Evolutionary conservation across 495 filamentous ascomycete species (phyloP).

Genomic region (Penicillium paxilli): DNA sequence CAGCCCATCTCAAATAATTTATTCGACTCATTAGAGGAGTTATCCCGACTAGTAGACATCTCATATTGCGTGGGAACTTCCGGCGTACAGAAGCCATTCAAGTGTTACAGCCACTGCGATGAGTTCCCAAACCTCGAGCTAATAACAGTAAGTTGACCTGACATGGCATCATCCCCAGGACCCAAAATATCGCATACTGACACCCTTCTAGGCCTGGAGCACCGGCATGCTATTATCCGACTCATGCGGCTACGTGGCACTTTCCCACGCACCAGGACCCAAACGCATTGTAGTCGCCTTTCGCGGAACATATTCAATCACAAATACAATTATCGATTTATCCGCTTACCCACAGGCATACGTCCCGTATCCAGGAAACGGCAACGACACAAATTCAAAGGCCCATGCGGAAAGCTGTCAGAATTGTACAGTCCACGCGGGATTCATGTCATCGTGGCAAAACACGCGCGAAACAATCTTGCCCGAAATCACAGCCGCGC

Average conservation of each 20-base stretch:
- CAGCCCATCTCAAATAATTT: slow-evolving; percentile 56
- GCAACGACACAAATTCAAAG: slow-evolving; percentile 25
- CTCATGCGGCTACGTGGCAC: slow-evolving; percentile 89
- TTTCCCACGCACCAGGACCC: slow-evolving; percentile 65
- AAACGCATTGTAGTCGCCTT: slow-evolving; percentile 86
- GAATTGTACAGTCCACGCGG: slow-evolving; percentile 89
- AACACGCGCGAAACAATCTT: slow-evolving; percentile 66
- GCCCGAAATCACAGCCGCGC: slow-evolving; percentile 53
- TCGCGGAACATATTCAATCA: slow-evolving; percentile 88
- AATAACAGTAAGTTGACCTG: slow-evolving; percentile 51
- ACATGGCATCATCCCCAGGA: no score
- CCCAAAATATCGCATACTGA: not conserved
- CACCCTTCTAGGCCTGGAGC: slow-evolving; percentile 68
- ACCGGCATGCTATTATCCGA: slow-evolving; percentile 85
- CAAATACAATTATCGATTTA: slow-evolving; percentile 87
- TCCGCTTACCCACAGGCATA: slow-evolving; percentile 88
- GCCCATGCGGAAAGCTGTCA: slow-evolving; percentile 46
- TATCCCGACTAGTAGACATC: slow-evolving; percentile 88
- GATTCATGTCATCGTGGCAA: slow-evolving; percentile 83
- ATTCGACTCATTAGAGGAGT: slow-evolving; percentile 80
- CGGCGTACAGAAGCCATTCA: slow-evolving; percentile 80
- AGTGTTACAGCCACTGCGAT: slow-evolving; percentile 77
- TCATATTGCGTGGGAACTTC: slow-evolving; percentile 88
- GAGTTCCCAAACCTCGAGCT: slow-evolving; percentile 81
- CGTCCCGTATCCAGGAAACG: slow-evolving; percentile 68